phyloP scores from a whole-genome alignment of 108 stramenopile genomes.

The Nannochloropsis gaditana region DNA sequence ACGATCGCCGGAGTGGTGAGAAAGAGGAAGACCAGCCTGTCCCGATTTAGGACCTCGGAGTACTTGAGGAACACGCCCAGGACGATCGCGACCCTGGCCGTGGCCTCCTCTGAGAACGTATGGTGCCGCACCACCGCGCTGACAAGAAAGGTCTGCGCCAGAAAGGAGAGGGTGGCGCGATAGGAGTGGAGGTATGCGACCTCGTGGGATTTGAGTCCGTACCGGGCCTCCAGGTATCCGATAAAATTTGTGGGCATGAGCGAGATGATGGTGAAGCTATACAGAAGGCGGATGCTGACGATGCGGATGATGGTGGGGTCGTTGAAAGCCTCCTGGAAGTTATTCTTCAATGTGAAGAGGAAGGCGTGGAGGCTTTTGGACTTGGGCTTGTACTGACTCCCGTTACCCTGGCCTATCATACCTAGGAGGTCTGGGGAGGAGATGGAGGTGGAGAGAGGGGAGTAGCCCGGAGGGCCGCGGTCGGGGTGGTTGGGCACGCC shows the following conservation, averaged over 20 bases:
- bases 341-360: neutral
- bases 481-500: slow-evolving; percentile 1
- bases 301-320: slow-evolving; percentile 28
- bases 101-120: neutral
- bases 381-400: neutral
- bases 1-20: neutral
- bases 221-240: slow-evolving; percentile 22
- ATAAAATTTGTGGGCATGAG: slow-evolving; percentile 31
- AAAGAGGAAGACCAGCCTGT: neutral
- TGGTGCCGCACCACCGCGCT: neutral
- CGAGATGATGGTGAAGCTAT: slow-evolving; percentile 29
- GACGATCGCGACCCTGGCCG: neutral
- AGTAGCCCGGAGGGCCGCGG: neutral
- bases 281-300: slow-evolving; percentile 26
- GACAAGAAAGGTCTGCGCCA: neutral
- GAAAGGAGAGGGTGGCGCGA: neutral
- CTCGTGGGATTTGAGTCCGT: neutral
- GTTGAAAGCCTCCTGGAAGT: slow-evolving; percentile 36
- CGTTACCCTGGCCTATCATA: neutral
- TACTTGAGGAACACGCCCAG: neutral
- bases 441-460: neutral
- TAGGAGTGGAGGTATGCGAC: neutral
- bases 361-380: neutral
- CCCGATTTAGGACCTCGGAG: neutral
- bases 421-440: slow-evolving; percentile 28